These are phyloP conservation scores for Pseudonitzschia pungens DNA, from an alignment of 108 stramenopile species.

Conservation along the genomic window DNA sequence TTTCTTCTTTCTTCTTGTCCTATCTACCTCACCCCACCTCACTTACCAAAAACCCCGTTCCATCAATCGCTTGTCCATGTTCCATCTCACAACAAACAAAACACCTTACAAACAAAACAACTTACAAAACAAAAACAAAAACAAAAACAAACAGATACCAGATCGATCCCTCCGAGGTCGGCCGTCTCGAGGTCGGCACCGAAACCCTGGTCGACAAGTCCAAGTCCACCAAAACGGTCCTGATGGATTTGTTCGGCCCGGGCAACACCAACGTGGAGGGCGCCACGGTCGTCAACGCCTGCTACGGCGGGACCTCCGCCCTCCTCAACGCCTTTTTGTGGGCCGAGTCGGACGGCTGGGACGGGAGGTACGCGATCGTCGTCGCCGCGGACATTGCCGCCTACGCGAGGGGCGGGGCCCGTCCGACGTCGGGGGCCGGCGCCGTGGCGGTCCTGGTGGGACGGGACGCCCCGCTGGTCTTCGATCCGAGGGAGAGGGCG, in stretches of 20 bases:
- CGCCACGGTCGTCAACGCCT: conserved; percentile 95
- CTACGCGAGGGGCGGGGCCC: conserved; percentile 90
- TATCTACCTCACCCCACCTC: conserved; percentile 2
- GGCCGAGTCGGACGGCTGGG: conserved; percentile 90
- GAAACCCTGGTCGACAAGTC: conserved; percentile 97
- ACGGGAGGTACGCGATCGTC: conserved; percentile 96
- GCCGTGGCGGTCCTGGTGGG: conserved; percentile 95
- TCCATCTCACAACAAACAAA: too few species aligned
- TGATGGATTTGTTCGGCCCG: conserved; percentile 92
- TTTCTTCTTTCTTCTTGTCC: conserved; percentile 1
- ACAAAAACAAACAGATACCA: conserved; percentile 52
- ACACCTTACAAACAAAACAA: too few species aligned
- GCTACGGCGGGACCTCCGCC: conserved; percentile 98
- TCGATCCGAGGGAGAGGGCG: conserved; percentile 75
- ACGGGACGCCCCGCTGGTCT: conserved; percentile 85
- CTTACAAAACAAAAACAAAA: background rate
- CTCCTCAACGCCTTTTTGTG: conserved; percentile 92
- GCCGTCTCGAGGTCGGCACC: conserved; percentile 92
- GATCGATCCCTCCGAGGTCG: conserved; percentile 82
- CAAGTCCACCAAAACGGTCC: conserved; percentile 94
- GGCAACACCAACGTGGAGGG: conserved; percentile 94
- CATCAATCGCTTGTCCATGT: too few species aligned
- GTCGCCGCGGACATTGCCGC: conserved; percentile 95
- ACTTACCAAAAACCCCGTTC: too few species aligned
- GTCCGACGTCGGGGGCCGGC: conserved; percentile 95